phyloP scores from a whole-genome alignment of 805 yeast species.

The Kuraishia floccosa region DNA sequence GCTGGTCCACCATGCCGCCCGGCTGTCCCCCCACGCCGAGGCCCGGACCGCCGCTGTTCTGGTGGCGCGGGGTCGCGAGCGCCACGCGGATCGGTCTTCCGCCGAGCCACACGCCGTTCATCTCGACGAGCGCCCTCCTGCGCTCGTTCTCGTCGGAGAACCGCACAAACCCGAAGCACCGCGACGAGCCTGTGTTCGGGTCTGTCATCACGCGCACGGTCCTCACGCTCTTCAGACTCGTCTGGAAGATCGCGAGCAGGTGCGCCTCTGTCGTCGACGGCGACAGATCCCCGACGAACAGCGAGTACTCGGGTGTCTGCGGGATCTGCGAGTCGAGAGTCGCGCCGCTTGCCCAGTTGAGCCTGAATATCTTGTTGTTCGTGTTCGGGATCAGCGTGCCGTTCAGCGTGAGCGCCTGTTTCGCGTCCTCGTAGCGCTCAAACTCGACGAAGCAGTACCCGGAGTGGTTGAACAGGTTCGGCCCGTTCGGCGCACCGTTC shows the following conservation, averaged over 20 bases:
- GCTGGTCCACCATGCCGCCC: conserved; percentile 3
- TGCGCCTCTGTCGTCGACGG: conserved; percentile 78
- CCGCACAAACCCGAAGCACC: conserved; percentile 76
- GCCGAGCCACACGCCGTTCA: conserved; percentile 75
- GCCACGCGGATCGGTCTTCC: conserved; percentile 73
- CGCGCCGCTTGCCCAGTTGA: conserved; percentile 82
- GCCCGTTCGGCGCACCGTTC: conserved; percentile 4
- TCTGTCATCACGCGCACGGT: conserved; percentile 83
- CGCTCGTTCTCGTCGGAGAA: conserved; percentile 63
- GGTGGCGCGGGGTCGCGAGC: conserved; percentile 63
- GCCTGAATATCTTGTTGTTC: conserved; percentile 49
- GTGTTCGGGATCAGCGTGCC: conserved; percentile 54
- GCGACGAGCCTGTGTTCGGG: conserved; percentile 64
- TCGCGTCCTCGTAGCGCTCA: conserved; percentile 56
- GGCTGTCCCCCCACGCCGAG: conserved; percentile 2
- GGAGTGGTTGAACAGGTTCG: conserved; percentile 18
- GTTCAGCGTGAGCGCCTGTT: conserved; percentile 53
- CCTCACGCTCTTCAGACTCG: conserved; percentile 52
- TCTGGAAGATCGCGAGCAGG: conserved; percentile 59
- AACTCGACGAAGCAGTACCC: conserved; percentile 80
- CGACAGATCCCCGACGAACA: conserved; percentile 76
- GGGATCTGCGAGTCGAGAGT: conserved; percentile 62
- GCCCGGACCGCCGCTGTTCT: conserved; percentile 7
- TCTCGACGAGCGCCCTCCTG: conserved; percentile 53
- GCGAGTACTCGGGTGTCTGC: conserved; percentile 63